Conservation (phyloP, 2,329 filamentous ascomycete genomes). For the Exophiala calicioides region DNA sequence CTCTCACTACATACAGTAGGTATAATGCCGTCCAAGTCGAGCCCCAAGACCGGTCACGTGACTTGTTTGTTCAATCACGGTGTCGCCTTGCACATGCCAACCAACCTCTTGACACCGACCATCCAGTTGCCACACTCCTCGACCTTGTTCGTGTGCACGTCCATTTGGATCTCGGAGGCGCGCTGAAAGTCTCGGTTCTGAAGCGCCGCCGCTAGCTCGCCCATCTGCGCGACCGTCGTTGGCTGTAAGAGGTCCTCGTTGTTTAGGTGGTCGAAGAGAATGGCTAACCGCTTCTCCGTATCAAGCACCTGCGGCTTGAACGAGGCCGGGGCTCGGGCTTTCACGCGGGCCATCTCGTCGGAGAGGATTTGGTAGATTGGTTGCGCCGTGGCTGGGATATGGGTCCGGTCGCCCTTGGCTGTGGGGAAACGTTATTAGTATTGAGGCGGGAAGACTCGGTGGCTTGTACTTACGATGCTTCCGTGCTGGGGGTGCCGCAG, state of each 20-base stretch:
- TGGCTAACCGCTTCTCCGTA: constrained; percentile 85
- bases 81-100: constrained; percentile 77
- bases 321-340: constrained; percentile 77
- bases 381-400: constrained; percentile 77
- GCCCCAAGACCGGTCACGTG: background rate
- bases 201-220: constrained; percentile 61
- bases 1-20: too few species aligned
- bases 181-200: constrained; percentile 68
- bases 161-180: constrained; percentile 69
- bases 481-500: constrained; percentile 51
- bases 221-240: constrained; percentile 59
- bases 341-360: constrained; percentile 85
- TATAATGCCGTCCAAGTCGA: background rate
- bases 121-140: constrained; percentile 86
- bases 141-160: constrained; percentile 74
- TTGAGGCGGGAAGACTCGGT: constrained; percentile 12
- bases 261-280: constrained; percentile 97
- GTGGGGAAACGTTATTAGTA: constrained; percentile 29
- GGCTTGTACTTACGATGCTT: constrained; percentile 64
- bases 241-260: constrained; percentile 87
- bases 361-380: constrained; percentile 78
- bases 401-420: constrained; percentile 78
- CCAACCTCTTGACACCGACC: constrained; percentile 76
- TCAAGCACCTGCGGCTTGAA: constrained; percentile 90
- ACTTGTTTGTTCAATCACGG: constrained; percentile 45